phyloP scores from a whole-genome alignment of 495 filamentous ascomycete genomes.

The Melanomma pulvis-pyrius region DNA sequence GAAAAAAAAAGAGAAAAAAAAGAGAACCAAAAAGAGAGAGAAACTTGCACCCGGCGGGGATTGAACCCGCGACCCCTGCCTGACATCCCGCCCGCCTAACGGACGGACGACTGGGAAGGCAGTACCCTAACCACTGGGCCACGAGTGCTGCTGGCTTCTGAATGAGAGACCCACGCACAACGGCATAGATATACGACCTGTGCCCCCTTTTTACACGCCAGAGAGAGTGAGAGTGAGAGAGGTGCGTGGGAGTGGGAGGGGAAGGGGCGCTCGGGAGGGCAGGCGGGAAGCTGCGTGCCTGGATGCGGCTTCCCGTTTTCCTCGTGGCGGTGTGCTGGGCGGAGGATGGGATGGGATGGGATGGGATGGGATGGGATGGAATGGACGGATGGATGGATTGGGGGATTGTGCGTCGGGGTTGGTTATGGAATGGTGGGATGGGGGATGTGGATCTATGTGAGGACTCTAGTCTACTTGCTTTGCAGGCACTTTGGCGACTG shows the following conservation, averaged over 20 bases:
- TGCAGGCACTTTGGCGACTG: too few relatives aligned
- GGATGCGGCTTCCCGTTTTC: constrained; percentile 17
- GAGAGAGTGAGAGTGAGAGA: neutral
- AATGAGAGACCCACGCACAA: too few relatives aligned
- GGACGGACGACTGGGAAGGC: constrained; percentile 31
- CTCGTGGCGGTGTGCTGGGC: constrained; percentile 9
- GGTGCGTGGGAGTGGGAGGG: neutral
- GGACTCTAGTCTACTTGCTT: too few relatives aligned
- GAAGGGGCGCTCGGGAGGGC: neutral
- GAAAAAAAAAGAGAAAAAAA: neutral
- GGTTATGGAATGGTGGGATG: neutral
- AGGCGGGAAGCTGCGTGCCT: constrained; percentile 21
- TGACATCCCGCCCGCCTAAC: constrained; percentile 2
- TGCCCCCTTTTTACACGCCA: too few relatives aligned
- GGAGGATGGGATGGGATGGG: neutral
- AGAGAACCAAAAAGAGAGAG: neutral
- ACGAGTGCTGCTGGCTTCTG: constrained; percentile 19
- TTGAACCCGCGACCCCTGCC: constrained; percentile 39
- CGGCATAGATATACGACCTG: too few relatives aligned
- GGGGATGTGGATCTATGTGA: neutral
- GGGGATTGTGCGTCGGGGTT: neutral
- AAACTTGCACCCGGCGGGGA: constrained; percentile 18
- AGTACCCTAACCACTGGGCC: constrained; percentile 40
- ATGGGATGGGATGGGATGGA: too few relatives aligned
- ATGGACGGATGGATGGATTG: too few relatives aligned